phyloP scores from a whole-genome alignment of 208 protist genomes.

The Herpetomonas tarakana region DNA sequence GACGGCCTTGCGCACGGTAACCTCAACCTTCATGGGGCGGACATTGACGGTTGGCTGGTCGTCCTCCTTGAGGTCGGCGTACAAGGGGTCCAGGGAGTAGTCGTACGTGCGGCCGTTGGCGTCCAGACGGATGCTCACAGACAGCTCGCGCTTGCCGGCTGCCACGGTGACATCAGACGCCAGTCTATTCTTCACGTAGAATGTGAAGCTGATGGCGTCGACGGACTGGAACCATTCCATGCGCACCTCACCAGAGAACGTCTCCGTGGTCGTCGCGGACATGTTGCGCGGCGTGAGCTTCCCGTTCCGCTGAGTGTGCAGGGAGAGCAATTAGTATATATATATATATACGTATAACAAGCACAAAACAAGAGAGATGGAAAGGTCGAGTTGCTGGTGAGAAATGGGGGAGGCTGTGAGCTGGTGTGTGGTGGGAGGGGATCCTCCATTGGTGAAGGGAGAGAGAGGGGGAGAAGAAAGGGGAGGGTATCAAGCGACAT shows the following conservation, averaged over 20 bases:
- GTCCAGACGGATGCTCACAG: slow-evolving; percentile 67
- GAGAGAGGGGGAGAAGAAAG: no score
- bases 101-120: slow-evolving; percentile 61
- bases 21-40: slow-evolving; percentile 87
- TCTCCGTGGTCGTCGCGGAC: slow-evolving; percentile 22
- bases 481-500: no score
- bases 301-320: neutral
- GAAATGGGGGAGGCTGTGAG: neutral
- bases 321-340: slow-evolving; percentile 19
- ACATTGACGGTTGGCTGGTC: slow-evolving; percentile 32
- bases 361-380: slow-evolving; percentile 15
- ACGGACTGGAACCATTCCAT: slow-evolving; percentile 91
- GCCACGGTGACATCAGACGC: slow-evolving; percentile 54
- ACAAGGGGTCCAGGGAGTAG: slow-evolving; percentile 65
- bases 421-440: neutral
- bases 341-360: neutral
- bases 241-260: slow-evolving; percentile 51
- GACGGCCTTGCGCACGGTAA: slow-evolving; percentile 52
- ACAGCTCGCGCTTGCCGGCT: slow-evolving; percentile 17
- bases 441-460: no score
- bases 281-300: neutral
- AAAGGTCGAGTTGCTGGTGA: slow-evolving; percentile 3
- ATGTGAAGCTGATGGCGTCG: slow-evolving; percentile 62
- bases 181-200: slow-evolving; percentile 79
- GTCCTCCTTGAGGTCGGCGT: slow-evolving; percentile 29